These are phyloP conservation scores for Ustulina deusta DNA, from an alignment of 2,329 filamentous ascomycete genomes.

Conservation along the genomic window DNA sequence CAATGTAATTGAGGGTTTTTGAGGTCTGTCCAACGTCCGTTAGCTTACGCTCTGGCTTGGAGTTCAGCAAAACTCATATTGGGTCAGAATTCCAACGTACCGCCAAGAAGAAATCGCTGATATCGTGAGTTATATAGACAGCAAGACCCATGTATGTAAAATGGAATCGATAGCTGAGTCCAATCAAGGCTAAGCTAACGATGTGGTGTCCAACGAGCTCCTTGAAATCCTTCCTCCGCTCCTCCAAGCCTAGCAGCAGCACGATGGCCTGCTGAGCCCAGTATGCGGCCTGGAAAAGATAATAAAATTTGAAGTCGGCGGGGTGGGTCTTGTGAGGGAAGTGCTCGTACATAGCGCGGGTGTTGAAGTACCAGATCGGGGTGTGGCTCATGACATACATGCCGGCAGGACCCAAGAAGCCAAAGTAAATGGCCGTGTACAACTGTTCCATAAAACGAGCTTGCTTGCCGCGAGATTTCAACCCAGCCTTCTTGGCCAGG, in stretches of 20 bases:
- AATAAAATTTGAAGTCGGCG: slow-evolving; percentile 91
- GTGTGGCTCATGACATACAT: slow-evolving; percentile 91
- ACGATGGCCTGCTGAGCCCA: slow-evolving; percentile 97
- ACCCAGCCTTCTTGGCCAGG: slow-evolving; percentile 75
- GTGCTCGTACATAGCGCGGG: slow-evolving; percentile 85
- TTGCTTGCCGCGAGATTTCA: slow-evolving; percentile 81
- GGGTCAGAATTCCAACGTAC: slow-evolving; percentile 63
- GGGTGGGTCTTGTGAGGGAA: slow-evolving; percentile 88
- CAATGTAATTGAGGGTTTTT: slow-evolving; percentile 91
- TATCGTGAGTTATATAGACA: slow-evolving; percentile 94
- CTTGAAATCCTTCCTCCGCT: slow-evolving; percentile 93
- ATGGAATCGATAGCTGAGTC: slow-evolving; percentile 91
- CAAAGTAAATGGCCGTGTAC: slow-evolving; percentile 94
- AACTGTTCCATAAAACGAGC: slow-evolving; percentile 95
- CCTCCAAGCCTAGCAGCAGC: slow-evolving; percentile 86
- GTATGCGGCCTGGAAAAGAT: slow-evolving; percentile 92
- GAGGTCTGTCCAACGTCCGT: slow-evolving; percentile 71
- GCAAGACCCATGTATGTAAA: slow-evolving; percentile 95
- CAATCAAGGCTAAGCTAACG: slow-evolving; percentile 86
- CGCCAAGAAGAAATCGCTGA: slow-evolving; percentile 95
- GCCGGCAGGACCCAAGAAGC: slow-evolving; percentile 82
- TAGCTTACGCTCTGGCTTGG: slow-evolving; percentile 26
- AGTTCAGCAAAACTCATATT: neutral
- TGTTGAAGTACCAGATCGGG: slow-evolving; percentile 98
- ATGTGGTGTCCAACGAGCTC: slow-evolving; percentile 93